These are phyloP conservation scores for Fusarium pseudoanthophilum DNA, from an alignment of 2,329 filamentous ascomycete species.

Conservation along the genomic window DNA sequence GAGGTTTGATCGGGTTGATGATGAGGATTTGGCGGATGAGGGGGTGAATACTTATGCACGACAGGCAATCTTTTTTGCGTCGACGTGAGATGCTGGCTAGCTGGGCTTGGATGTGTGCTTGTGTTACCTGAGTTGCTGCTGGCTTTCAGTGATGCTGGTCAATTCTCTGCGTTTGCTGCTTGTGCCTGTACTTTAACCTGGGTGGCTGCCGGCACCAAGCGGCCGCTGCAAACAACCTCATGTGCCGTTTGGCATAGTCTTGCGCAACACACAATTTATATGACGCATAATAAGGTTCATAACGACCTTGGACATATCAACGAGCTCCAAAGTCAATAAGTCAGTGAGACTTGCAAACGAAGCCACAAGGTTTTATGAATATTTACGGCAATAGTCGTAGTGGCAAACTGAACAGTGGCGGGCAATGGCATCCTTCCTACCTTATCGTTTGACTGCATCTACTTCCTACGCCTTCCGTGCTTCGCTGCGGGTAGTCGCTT, in stretches of 20 bases:
- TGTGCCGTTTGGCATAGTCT: not conserved
- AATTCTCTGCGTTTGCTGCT: no score
- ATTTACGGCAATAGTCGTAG: no score
- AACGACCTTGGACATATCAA: not conserved
- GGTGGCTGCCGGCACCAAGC: not conserved
- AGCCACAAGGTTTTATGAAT: not conserved
- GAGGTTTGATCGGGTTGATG: constrained; percentile 21
- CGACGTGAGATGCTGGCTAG: not conserved
- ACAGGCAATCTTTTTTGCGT: constrained; percentile 14
- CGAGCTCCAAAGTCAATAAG: rapidly evolving
- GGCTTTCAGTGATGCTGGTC: no score
- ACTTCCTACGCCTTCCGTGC: not conserved
- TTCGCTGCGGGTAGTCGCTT: not conserved
- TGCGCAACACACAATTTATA: no score
- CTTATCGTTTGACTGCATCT: not conserved
- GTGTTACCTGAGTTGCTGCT: no score
- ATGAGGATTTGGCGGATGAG: constrained; percentile 27
- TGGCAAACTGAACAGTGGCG: not conserved
- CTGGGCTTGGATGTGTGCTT: not conserved
- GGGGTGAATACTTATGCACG: constrained; percentile 48
- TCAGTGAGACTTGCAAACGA: rapidly evolving
- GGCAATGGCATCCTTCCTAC: not conserved
- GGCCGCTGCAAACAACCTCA: not conserved
- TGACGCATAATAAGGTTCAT: no score
- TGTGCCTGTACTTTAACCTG: no score